phyloP scores from a whole-genome alignment of 2,329 filamentous ascomycete genomes.

The Penicillium sp. region DNA sequence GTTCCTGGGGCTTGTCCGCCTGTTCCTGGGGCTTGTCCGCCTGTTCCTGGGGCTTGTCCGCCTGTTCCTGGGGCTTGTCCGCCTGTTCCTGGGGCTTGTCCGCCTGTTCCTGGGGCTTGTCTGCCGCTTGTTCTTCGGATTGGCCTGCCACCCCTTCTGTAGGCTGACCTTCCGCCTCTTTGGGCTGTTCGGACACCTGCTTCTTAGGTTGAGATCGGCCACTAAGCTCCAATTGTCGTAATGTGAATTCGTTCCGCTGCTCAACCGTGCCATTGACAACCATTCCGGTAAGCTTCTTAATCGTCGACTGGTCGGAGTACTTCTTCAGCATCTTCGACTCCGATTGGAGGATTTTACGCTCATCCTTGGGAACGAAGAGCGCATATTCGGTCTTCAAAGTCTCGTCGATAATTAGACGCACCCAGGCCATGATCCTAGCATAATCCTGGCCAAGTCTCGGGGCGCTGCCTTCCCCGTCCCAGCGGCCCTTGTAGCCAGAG shows the following conservation, averaged over 20 bases:
- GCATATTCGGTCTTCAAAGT: constrained; percentile 26
- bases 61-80: no score
- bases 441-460: constrained; percentile 24
- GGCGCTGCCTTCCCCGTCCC: constrained; percentile 10
- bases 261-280: constrained; percentile 22
- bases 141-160: background rate
- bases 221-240: constrained; percentile 6
- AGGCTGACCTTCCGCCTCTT: background rate
- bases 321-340: constrained; percentile 27
- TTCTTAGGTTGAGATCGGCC: background rate
- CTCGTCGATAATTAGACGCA: constrained; percentile 35
- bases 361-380: constrained; percentile 21
- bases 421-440: constrained; percentile 23
- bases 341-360: constrained; percentile 19
- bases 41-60: no score
- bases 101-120: background rate
- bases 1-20: background rate
- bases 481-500: constrained; percentile 1
- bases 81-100: background rate
- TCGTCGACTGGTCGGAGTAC: constrained; percentile 26
- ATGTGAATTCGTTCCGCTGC: constrained; percentile 20
- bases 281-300: constrained; percentile 9
- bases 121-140: background rate
- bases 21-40: no score
- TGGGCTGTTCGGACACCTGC: background rate